Evolutionary conservation across 2,329 filamentous ascomycete genomes (phyloP).

Genomic region (Colletotrichum agaves): DNA sequence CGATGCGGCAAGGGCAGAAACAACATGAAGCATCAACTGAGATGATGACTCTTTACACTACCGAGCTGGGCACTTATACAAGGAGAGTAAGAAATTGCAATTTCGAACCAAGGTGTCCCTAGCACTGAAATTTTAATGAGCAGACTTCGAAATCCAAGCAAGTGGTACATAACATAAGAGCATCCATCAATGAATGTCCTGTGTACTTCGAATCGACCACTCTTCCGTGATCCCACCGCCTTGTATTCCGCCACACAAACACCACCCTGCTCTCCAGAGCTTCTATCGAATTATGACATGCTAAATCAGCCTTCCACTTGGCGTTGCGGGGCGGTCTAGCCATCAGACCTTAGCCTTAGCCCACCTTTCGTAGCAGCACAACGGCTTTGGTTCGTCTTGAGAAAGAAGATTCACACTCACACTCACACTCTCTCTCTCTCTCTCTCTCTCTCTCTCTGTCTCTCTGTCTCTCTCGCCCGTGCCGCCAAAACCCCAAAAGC

Average conservation of each 20-base stretch:
- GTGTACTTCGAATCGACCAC: too few relatives aligned
- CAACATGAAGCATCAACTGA: too few relatives aligned
- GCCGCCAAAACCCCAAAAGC: too few relatives aligned
- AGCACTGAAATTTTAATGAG: too few relatives aligned
- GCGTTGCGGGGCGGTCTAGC: slow-evolving; percentile 10
- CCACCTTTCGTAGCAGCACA: slow-evolving; percentile 10
- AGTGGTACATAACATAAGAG: neutral
- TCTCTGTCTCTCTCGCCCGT: neutral
- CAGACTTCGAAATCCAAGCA: too few relatives aligned
- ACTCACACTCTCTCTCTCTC: neutral
- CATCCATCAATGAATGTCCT: too few relatives aligned
- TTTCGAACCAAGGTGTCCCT: too few relatives aligned
- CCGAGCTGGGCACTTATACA: too few relatives aligned
- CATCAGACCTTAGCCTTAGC: too few relatives aligned
- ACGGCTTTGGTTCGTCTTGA: neutral
- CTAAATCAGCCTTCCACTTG: slow-evolving; percentile 27
- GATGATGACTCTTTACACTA: too few relatives aligned
- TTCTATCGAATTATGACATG: slow-evolving; percentile 32
- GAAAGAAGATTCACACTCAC: neutral
- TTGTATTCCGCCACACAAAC: neutral
- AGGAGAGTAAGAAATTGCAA: too few relatives aligned
- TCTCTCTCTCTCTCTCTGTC: neutral
- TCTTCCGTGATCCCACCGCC: slow-evolving; percentile 4
- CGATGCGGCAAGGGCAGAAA: too few relatives aligned
- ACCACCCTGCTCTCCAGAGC: neutral